Base-by-base conservation (phyloP, 2,329 filamentous ascomycete genomes). In the Diaporthe velutina region DNA sequence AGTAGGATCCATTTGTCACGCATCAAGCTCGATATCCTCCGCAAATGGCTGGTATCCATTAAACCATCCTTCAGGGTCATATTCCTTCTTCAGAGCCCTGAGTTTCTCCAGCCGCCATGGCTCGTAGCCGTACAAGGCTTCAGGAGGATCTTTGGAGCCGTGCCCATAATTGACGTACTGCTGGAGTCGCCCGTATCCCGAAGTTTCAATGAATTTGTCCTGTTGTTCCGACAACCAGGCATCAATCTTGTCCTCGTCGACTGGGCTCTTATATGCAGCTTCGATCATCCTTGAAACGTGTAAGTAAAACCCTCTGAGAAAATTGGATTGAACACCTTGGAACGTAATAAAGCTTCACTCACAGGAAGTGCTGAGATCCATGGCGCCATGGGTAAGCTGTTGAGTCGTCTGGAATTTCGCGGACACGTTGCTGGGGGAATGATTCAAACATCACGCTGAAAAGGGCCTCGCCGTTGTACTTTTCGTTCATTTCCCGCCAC, bases 241-340 rank as follows among this genome's bases (percentile, higher is more conserved):
- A 17, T 54, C 50, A 30, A 54, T 54, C n/a, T 10, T 30, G 13
- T 54, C 50, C 10, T 54, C 50, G n/a, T 54, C 50, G 50, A 54
- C 50, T 8, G 50, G n/a, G 50, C 8, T 54, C 13, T 54, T 54
- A 25, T 54, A 54, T 17, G 50, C 50, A n/a, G 8, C 50, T 30
- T 54, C 50, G 50, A 54, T 54, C 50, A 54, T 54, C n/a, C 50
- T 54, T n/a, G n/a, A n/a, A n/a, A n/a, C n/a, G n/a, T n/a, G n/a
- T n/a, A n/a, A n/a, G n/a, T n/a, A n/a, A n/a, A n/a, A n/a, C n/a
- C n/a, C n/a, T n/a, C n/a, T n/a, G n/a, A n/a, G n/a, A n/a, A n/a
- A n/a, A n/a, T n/a, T n/a, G n/a, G n/a, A n/a, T n/a, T n/a, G n/a
- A n/a, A n/a, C n/a, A n/a, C n/a, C n/a, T n/a, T n/a, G n/a, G 25